Evolutionary conservation across 1,284 basidiomycete genomes (phyloP), one percentile per base, ranked within the genome.

Genomic region (Trichosporon inkin): DNA sequence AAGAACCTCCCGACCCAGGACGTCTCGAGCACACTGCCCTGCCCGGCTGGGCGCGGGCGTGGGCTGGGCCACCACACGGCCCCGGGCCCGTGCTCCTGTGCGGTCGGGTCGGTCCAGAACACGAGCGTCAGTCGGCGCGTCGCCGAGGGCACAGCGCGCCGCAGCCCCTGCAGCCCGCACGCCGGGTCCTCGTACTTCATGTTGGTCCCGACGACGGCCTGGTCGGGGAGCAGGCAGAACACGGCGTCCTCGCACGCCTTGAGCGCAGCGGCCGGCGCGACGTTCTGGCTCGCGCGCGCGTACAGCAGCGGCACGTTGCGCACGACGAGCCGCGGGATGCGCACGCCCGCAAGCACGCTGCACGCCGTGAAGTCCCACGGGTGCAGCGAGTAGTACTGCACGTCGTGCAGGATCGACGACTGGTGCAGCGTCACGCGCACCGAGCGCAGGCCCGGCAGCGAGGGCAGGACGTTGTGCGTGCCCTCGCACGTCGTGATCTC

Each of bases 271-370:
- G 13, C 10, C 6, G 54, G 41, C n/a, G 57, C 34, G n/a, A 55
- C 6, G 20, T 47, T 22, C 34, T 39, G 52, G 7, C 32, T 17
- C 19, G 47, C 16, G 2, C 38, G 38, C 22, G 57, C 53, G 34
- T 34, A 64, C 7, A 64, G 60, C 28, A 64, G 60, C 19, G 58
- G 56, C 7, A 38, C 57, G 49, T 51, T 11, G 39, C 61, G 63
- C 3, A 64, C 10, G 6, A 62, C 53, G 6, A 64, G 47, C 1
- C 22, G 38, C 1, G 36, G n/a, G 1, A 39, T 39, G 1, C 2
- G 13, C 7, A 61, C 22, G 14, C 5, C 14, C 14, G 11, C 16
- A 22, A 58, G 51, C 22, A 58, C 44, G 16, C 36, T 8, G 56
- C 62, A 63, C 17, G 40, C 10, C 24, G 22, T 20, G 14, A 36